A percentile compares a stretch with the other conserved stretches of the same genome.
These are phyloP conservation scores for Colletotrichum chlorophyti DNA, from an alignment of 2,329 filamentous ascomycete species.

Conservation along the genomic window DNA sequence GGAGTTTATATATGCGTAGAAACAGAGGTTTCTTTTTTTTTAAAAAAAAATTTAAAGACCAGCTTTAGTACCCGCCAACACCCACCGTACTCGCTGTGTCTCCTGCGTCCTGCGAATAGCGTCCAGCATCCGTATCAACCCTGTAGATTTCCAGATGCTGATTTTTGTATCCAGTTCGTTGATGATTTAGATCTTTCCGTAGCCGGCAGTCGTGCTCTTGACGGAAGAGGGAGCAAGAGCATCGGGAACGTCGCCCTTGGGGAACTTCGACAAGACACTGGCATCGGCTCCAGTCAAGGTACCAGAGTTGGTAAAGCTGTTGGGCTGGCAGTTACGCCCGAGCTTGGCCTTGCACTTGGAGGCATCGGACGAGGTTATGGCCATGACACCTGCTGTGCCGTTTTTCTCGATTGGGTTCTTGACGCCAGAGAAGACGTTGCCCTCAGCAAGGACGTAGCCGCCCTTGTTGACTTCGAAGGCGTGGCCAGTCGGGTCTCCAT, in stretches of 20 bases:
- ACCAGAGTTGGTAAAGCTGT: constrained; percentile 52
- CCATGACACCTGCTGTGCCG: constrained; percentile 4
- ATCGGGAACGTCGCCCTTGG: constrained; percentile 45
- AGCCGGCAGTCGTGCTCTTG: constrained; percentile 50
- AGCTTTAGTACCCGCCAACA: no score
- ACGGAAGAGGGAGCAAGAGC: constrained; percentile 38
- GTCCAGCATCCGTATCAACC: no score
- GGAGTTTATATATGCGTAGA: no score
- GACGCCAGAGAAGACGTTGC: constrained; percentile 64
- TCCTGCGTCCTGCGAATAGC: no score
- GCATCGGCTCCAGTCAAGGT: constrained; percentile 49
- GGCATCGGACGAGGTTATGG: constrained; percentile 30
- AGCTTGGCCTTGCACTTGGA: constrained; percentile 50
- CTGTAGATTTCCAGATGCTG: no score
- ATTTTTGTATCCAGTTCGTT: no score
- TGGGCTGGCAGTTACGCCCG: constrained; percentile 57
- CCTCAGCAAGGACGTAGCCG: constrained; percentile 56
- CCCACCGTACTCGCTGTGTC: no score
- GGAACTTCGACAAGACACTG: constrained; percentile 57
- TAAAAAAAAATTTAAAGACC: no score
- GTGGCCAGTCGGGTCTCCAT: constrained; percentile 59
- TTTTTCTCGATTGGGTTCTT: constrained; percentile 43
- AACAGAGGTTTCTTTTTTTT: no score
- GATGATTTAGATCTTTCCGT: constrained; percentile 50
- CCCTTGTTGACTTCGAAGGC: constrained; percentile 59